Evolutionary conservation across 371 early-diverging fungal species (phyloP), one percentile per base, ranked within the genome.

Genomic region (Mortierella sp.): DNA sequence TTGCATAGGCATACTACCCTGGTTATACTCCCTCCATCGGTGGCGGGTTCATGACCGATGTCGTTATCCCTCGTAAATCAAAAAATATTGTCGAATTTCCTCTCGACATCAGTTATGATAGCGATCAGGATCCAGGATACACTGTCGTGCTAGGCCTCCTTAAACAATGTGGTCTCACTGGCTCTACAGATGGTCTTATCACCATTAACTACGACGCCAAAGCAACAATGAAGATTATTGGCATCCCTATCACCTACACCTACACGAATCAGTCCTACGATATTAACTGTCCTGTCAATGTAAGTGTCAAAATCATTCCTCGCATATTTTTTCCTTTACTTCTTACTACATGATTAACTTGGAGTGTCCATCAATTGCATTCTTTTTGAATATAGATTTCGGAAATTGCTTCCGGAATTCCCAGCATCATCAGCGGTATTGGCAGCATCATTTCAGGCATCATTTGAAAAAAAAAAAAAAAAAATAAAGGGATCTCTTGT

Each of bases 1-100:
- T 33, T 24, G 32, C 72, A 8, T 86, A 90, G 90, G 88, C 86
- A 3, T 85, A 86, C 65, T 89, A 87, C 59, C 88, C 88, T n/a
- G 72, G 69, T 22, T 77, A 86, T 63, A 77, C 69, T 38, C 72
- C 82, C 2, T 62, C 83, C 1, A 70, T 90, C 32, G 90, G 90
- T 65, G 86, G 84, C 16, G 90, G 89, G 4, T 77, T 84, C n/a
- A 32, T 85, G 0, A 73, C 83, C 16, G 45, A 88, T 58, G 86
- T 87, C 9, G 74, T 81, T 67, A 87, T 90, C 67, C 76, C 74
- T 1, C 84, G 86, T 43, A 72, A 90, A 38, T 84, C 85, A 3
- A 69, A 78, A 19, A 86, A 82, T 19, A 85, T 77, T 32, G 74
- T 89, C 48, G 69, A 72, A 0, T 87, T 89, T 59, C 90, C 90